Conservation (phyloP, 2,329 filamentous ascomycete genomes). For the Phaeophleospora eucalypticola region DNA sequence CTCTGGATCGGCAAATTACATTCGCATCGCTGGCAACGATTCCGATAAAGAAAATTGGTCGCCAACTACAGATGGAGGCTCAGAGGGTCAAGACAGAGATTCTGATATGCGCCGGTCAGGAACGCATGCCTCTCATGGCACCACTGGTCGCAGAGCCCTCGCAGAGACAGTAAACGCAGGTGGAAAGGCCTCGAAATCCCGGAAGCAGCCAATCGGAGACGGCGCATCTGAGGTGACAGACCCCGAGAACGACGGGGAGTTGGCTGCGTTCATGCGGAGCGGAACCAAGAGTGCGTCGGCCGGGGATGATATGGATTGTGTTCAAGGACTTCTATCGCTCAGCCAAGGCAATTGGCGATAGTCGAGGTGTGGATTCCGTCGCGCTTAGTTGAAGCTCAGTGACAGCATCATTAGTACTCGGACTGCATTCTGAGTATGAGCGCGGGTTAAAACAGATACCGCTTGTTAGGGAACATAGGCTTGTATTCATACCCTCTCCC, state of each 20-base stretch:
- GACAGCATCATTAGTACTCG: no score
- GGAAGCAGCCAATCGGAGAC: no score
- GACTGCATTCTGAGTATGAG: no score
- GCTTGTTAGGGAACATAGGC: no score
- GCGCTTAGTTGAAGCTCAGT: no score
- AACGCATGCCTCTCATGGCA: no score
- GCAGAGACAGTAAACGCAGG: not conserved
- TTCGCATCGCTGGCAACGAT: conserved; percentile 58
- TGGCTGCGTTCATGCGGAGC: conserved; percentile 69
- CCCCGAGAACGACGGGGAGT: conserved; percentile 56
- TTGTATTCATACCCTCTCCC: no score
- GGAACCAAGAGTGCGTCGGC: conserved; percentile 40
- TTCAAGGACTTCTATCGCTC: conserved; percentile 81
- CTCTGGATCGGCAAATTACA: conserved; percentile 28
- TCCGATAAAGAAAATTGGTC: conserved; percentile 96
- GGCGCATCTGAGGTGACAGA: conserved; percentile 25
- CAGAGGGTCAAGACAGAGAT: not conserved
- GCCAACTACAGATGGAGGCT: conserved; percentile 36
- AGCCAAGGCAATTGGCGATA: conserved; percentile 82
- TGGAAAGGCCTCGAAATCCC: not conserved
- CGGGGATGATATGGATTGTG: conserved; percentile 72
- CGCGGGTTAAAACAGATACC: no score
- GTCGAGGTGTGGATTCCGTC: not conserved
- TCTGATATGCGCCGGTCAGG: no score
- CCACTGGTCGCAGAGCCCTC: not conserved